Evolutionary conservation across 331 rosid genomes (phyloP), one percentile per base, ranked within the genome.

Genomic region (Cydonia oblonga): DNA sequence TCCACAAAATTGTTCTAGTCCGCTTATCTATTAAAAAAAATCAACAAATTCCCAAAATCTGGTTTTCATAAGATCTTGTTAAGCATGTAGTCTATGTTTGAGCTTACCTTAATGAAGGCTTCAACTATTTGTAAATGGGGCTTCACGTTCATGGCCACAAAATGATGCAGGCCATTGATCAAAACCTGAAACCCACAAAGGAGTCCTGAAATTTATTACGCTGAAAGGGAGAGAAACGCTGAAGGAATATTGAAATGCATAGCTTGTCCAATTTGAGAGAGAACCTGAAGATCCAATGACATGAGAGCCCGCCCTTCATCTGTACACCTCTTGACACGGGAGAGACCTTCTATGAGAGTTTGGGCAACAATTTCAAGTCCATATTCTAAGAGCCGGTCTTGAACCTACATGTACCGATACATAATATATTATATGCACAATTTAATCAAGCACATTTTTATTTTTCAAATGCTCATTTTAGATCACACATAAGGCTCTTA

Each of bases 231-330:
- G 67, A 19, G 57, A 2, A 59, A 25, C 33, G 13, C 3, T 30
- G 58, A 24, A 66, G 57, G 75, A 77, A 46, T 10, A 20, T 51
- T 30, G n/a, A 73, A 12, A 66, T 63, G 65, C n/a, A 53, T 35
- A 51, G 54, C 28, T 66, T 26, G 61, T 25, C 26, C 56, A 22
- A 30, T 16, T 25, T 52, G 10, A 20, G 49, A 76, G 82, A 49
- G 35, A 75, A 92, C 97, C 97, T 92, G 97, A 42, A 92, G 89
- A 83, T 92, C 98, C 84, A 95, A 83, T 53, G 96, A 91, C 99
- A 95, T 95, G 44, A 91, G 88, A 54, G 96, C 99, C 26, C 99
- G 92, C 42, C 99, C 99, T 83, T 95, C 97, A 75, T 95, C 99
- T 57, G 89, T 88, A 82, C 99, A 95, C 82, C 90, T 84, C 90